These are phyloP conservation scores for Hansenula lynferdii DNA, from an alignment of 1,139 yeast genomes.

Conservation along the genomic window DNA sequence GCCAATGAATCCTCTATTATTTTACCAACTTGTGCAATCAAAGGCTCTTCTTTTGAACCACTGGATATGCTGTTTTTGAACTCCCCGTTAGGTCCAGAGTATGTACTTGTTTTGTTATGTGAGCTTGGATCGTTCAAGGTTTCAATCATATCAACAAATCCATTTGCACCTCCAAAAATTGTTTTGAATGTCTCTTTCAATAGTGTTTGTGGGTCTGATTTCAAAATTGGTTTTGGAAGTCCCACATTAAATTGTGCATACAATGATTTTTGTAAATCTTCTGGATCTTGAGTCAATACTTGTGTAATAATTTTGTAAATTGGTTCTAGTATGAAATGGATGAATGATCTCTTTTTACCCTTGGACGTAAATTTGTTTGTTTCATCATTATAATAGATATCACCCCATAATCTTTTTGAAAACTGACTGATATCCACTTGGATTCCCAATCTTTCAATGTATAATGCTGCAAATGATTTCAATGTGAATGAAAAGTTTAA, in stretches of 20 bases:
- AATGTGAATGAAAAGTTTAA: slow-evolving; percentile 63
- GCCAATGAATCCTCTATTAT: slow-evolving; percentile 43
- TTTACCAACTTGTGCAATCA: slow-evolving; percentile 59
- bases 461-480: slow-evolving; percentile 56
- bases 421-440: slow-evolving; percentile 39
- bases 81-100: slow-evolving; percentile 13
- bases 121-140: slow-evolving; percentile 38
- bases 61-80: slow-evolving; percentile 9
- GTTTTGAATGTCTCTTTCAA: slow-evolving; percentile 48
- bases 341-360: slow-evolving; percentile 48
- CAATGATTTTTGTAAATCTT: slow-evolving; percentile 37
- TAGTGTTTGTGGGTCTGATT: slow-evolving; percentile 53
- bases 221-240: slow-evolving; percentile 34
- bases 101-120: slow-evolving; percentile 10
- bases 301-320: slow-evolving; percentile 70
- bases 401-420: slow-evolving; percentile 71
- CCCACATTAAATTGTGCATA: slow-evolving; percentile 41
- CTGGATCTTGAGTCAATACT: slow-evolving; percentile 50
- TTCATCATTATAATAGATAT: slow-evolving; percentile 45
- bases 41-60: slow-evolving; percentile 30
- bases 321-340: slow-evolving; percentile 70
- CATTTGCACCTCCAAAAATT: slow-evolving; percentile 50
- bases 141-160: slow-evolving; percentile 49
- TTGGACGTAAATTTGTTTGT: slow-evolving; percentile 40
- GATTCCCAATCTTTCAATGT: slow-evolving; percentile 28